Evolutionary conservation across 495 filamentous ascomycete species (phyloP).

Genomic region (Talaromyces adpressus): DNA sequence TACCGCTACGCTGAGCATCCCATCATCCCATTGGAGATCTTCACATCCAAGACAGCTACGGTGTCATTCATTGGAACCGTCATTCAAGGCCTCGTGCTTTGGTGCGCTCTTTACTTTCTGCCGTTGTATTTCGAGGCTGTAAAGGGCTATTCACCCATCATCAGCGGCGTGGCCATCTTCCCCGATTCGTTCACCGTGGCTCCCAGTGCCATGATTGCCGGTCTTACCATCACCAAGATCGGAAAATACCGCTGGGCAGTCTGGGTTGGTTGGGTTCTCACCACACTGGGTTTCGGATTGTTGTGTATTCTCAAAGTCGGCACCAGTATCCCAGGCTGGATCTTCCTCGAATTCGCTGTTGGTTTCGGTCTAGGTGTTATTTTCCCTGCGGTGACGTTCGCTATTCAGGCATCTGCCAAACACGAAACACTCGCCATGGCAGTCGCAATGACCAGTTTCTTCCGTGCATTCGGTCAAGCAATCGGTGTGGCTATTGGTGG

Average conservation of each 20-base stretch:
- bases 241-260: conserved; percentile 44
- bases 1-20: conserved; percentile 34
- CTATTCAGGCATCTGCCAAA: conserved; percentile 41
- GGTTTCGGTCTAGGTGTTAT: conserved; percentile 45
- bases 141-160: conserved; percentile 38
- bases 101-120: conserved; percentile 41
- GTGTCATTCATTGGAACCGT: conserved; percentile 35
- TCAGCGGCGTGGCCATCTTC: conserved; percentile 41
- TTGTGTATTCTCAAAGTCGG: conserved; percentile 35
- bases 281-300: conserved; percentile 39
- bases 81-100: conserved; percentile 45
- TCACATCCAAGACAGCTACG: conserved; percentile 40
- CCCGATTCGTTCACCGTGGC: conserved; percentile 46
- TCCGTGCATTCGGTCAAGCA: conserved; percentile 47
- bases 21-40: conserved; percentile 41
- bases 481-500: conserved; percentile 51
- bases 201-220: conserved; percentile 40
- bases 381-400: conserved; percentile 39
- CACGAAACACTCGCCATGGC: conserved; percentile 38
- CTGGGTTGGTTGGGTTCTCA: conserved; percentile 46
- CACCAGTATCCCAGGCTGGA: conserved; percentile 37
- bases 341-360: conserved; percentile 38
- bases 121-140: conserved; percentile 48
- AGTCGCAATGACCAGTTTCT: conserved; percentile 49
- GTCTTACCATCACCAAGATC: conserved; percentile 33